Evolutionary conservation across 768 basidiomycete genomes (phyloP), one percentile per base, ranked within the genome.

Genomic region (Clavulina sp.): DNA sequence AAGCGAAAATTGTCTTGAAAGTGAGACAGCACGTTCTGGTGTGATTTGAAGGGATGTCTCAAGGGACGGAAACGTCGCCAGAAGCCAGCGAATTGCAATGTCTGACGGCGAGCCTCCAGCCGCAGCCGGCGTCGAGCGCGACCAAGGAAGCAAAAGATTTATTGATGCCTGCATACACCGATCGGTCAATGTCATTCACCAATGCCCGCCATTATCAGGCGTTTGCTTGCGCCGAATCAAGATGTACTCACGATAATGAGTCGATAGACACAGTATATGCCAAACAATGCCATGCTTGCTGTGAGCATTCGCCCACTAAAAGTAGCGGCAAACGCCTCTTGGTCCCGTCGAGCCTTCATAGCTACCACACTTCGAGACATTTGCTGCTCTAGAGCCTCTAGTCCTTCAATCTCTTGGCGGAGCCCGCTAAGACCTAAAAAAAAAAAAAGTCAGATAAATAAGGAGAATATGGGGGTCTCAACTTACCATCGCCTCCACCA

Each of bases 381-480:
- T 60, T 26, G 66, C 56, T 28, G 60, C 57, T 44, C 61, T 58
- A 4, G 67, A 60, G 13, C 70, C 69, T 3, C 55, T 60, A 40
- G 66, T 63, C 38, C 72, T 3, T 59, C 61, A 16, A 84, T 65
- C 59, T 85, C 81, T 44, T 68, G 70, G n/a, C 73, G 71, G 23
- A 84, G 67, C 16, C 74, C 74, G 21, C 72, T 67, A 5, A 84
- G 65, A 1, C 79, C 73, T 36, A 73, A 71, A 61, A 81, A 75
- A 0, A 75, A 73, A 1, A 69, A 38, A 9, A 9, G 9, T 19
- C 9, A 38, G 34, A 38, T 38, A 19, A 38, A 38, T 9, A 9
- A 19, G 19, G 9, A 38, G 19, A 38, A 38, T 19, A 38, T 19
- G 19, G 34, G 34, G 34, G 19, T 9, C 9, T 9, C 9, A 46